A percentile compares a stretch with the other conserved stretches of the same genome.
Evolutionary conservation across 306 rosid species (phyloP).

Genomic region (Dalbergia cochinchinensis): DNA sequence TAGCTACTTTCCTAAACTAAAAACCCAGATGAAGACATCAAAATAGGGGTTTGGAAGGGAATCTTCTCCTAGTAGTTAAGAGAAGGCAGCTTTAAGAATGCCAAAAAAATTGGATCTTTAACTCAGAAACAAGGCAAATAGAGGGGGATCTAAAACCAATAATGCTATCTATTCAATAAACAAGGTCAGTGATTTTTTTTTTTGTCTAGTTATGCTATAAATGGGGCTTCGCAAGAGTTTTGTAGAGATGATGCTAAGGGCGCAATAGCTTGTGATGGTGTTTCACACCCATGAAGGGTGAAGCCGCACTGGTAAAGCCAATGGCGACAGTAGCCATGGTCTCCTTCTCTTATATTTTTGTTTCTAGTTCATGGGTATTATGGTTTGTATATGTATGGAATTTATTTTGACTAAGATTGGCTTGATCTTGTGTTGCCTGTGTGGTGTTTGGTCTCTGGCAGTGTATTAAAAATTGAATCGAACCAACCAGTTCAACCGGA

Average conservation of each 20-base stretch:
- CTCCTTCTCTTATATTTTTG: too few species aligned
- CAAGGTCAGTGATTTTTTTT: conserved; percentile 11
- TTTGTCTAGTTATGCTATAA: conserved; percentile 19
- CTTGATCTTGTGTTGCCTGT: too few species aligned
- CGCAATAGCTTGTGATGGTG: too few species aligned
- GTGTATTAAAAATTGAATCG: too few species aligned
- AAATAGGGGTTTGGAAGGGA: conserved; percentile 32
- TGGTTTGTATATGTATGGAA: too few species aligned
- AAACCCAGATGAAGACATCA: conserved; percentile 17
- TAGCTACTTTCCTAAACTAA: conserved; percentile 10
- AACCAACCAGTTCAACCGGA: too few species aligned
- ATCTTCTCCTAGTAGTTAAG: conserved; percentile 23
- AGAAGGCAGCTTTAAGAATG: conserved; percentile 2
- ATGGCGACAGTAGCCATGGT: too few species aligned
- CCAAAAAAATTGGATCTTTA: conserved; percentile 42
- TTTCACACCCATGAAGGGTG: too few species aligned
- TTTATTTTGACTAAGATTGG: too few species aligned
- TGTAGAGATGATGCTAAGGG: neutral
- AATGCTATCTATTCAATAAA: conserved; percentile 46
- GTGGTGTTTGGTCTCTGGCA: too few species aligned
- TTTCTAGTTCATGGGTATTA: too few species aligned
- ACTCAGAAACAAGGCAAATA: conserved; percentile 12
- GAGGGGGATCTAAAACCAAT: conserved; percentile 29
- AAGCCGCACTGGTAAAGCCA: too few species aligned
- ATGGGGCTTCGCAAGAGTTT: conserved; percentile 53